phyloP scores from a whole-genome alignment of 805 yeast species.

The Wickerhamiella shivajii region DNA sequence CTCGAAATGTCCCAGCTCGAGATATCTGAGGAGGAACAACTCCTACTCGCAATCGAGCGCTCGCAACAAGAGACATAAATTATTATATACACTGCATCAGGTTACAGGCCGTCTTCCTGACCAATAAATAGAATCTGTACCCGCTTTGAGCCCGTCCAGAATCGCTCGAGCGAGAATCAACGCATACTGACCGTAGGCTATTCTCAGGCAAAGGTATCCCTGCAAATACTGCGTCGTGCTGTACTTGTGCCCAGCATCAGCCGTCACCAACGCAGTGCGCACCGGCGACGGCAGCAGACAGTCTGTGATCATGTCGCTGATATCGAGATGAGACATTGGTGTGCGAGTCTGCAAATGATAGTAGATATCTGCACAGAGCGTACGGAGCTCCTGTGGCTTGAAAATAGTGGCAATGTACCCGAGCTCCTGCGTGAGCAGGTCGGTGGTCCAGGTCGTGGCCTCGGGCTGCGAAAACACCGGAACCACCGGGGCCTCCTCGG shows the following conservation, averaged over 20 bases:
- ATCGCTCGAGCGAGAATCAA: slow-evolving; percentile 6
- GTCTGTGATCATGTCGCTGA: slow-evolving; percentile 17
- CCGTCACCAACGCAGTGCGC: slow-evolving; percentile 13
- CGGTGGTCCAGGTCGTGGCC: not conserved
- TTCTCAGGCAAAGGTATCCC: slow-evolving; percentile 15
- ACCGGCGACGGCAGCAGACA: slow-evolving; percentile 16
- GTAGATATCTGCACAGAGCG: slow-evolving; percentile 13
- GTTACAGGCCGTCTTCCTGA: not conserved
- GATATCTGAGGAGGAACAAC: not conserved
- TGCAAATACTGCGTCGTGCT: slow-evolving; percentile 18
- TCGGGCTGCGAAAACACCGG: slow-evolving; percentile 8
- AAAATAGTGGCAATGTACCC: slow-evolving; percentile 15
- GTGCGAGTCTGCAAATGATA: slow-evolving; percentile 10
- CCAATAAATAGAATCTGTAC: slow-evolving; percentile 8
- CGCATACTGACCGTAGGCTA: slow-evolving; percentile 14
- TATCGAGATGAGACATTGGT: slow-evolving; percentile 16
- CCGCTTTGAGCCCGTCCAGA: slow-evolving; percentile 7
- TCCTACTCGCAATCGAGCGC: too few relatives aligned
- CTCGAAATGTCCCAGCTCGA: slow-evolving; percentile 14
- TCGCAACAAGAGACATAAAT: too few relatives aligned
- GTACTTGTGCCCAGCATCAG: slow-evolving; percentile 18
- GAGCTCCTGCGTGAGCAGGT: slow-evolving; percentile 13
- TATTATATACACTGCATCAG: not conserved
- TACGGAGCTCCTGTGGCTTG: slow-evolving; percentile 15
- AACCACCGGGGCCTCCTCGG: slow-evolving; percentile 2